These are phyloP conservation scores for Acarospora socialis DNA, from an alignment of 2,329 filamentous ascomycete genomes.

Conservation along the genomic window DNA sequence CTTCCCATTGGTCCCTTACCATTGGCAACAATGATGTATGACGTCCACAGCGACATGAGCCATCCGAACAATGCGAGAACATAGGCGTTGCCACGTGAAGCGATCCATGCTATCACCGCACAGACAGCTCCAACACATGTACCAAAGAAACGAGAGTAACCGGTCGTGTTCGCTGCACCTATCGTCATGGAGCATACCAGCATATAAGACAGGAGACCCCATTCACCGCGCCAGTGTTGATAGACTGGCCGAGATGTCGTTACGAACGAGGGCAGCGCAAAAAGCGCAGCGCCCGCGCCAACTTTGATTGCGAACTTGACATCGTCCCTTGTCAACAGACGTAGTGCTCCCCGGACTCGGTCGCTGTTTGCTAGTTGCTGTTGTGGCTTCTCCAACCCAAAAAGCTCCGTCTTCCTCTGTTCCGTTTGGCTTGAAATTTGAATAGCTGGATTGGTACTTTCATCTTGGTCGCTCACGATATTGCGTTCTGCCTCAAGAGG, in stretches of 20 bases:
- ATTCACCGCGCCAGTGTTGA: conserved; percentile 82
- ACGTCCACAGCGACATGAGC: conserved; percentile 66
- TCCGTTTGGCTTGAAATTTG: conserved; percentile 3
- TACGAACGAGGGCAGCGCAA: conserved; percentile 80
- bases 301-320: conserved; percentile 81
- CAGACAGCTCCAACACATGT: conserved; percentile 68
- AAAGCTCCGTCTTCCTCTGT: background rate
- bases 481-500: conserved; percentile 16
- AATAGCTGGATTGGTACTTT: conserved; percentile 7
- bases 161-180: conserved; percentile 87
- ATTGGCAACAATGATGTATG: conserved; percentile 75
- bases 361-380: conserved; percentile 25
- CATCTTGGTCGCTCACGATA: conserved; percentile 16
- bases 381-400: background rate
- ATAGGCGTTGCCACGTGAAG: conserved; percentile 58
- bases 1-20: conserved; percentile 81
- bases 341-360: conserved; percentile 40
- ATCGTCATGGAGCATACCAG: conserved; percentile 97
- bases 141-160: conserved; percentile 70
- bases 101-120: conserved; percentile 64
- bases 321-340: conserved; percentile 48
- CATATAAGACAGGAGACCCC: conserved; percentile 95
- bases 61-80: conserved; percentile 70
- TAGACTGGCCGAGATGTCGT: conserved; percentile 65
- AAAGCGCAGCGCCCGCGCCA: conserved; percentile 74